phyloP scores from a whole-genome alignment of 2,329 filamentous ascomycete genomes.

The Tricladium varicosporioides region DNA sequence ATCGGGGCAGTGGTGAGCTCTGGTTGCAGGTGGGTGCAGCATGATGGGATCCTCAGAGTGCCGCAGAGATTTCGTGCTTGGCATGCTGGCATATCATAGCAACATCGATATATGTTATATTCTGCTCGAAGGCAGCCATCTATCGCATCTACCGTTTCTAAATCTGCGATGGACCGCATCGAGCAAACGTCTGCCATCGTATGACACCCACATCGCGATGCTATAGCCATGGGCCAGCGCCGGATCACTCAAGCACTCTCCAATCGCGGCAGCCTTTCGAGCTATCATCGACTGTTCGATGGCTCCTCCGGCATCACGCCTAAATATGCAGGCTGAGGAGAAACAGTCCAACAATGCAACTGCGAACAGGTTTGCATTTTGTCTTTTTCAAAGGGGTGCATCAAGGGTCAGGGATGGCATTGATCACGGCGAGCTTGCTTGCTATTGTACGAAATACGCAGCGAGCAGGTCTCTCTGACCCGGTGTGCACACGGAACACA shows the following conservation, averaged over 20 bases:
- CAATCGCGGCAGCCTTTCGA: neutral
- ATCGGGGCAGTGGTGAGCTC: constrained; percentile 9
- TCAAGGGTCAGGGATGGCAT: neutral
- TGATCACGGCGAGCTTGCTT: neutral
- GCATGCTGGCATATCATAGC: constrained; percentile 1
- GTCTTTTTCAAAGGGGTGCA: neutral
- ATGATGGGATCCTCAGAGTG: neutral
- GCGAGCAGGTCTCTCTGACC: neutral
- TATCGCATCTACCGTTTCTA: constrained; percentile 2
- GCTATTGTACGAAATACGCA: neutral
- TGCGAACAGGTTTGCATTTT: neutral
- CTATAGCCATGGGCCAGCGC: constrained; percentile 13
- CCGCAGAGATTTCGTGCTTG: neutral
- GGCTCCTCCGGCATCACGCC: constrained; percentile 16
- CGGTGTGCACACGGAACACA: too few relatives aligned
- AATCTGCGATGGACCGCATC: constrained; percentile 8
- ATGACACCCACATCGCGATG: constrained; percentile 12
- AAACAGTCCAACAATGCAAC: constrained; percentile 1
- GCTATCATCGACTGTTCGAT: constrained; percentile 4
- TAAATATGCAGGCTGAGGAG: constrained; percentile 21
- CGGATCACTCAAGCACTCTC: constrained; percentile 10
- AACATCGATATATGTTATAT: constrained; percentile 8
- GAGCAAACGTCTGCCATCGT: neutral
- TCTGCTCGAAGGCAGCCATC: neutral
- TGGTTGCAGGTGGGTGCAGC: neutral